Evolutionary conservation across 257 asterid genomes (phyloP), one percentile per base, ranked within the genome.

Genomic region (Catharanthus roseus): DNA sequence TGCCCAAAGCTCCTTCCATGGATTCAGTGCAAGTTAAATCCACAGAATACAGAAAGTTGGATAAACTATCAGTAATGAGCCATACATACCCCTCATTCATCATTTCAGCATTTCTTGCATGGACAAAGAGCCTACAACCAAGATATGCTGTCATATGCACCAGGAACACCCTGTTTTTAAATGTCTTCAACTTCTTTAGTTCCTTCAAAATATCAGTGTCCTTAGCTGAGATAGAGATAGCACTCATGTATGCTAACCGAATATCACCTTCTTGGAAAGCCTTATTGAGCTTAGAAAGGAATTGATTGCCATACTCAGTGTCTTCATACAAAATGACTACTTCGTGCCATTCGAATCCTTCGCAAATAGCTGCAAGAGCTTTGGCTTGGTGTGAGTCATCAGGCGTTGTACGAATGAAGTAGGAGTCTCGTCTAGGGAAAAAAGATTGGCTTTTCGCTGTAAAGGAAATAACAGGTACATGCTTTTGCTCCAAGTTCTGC

Each of bases 1-100:
- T 39, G 5, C 96, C 96, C 45, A 90, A 23, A 75, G 83, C 88
- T 31, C 95, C 96, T 78, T 90, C 86, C 95, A 86, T 85, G 1
- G 89, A 77, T 65, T 82, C 86, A 31, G 56, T 84, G 3, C 45
- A 41, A 10, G 50, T 39, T 18, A 80, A 74, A 72, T 82, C 82
- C 67, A 81, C 58, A 1, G 83, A 73, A 71, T 36, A 64, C 78
- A 88, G 57, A 74, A 84, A 83, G 70, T 77, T 82, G 0, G 90
- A 85, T 42, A 87, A 23, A 26, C 92, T 77, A 66, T 79, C 85
- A 10, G 90, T 80, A 13, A 85, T 61, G 36, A 89, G 70, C 96
- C 96, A 89, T 2, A 85, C 95, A 67, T 76, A 87, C 4, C 84
- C 89, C 79, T 80, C 81, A 36, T 74, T 83, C 83, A 83, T 84